Base-by-base conservation (phyloP, 257 asterid genomes). In the Primulina tabacum region DNA sequence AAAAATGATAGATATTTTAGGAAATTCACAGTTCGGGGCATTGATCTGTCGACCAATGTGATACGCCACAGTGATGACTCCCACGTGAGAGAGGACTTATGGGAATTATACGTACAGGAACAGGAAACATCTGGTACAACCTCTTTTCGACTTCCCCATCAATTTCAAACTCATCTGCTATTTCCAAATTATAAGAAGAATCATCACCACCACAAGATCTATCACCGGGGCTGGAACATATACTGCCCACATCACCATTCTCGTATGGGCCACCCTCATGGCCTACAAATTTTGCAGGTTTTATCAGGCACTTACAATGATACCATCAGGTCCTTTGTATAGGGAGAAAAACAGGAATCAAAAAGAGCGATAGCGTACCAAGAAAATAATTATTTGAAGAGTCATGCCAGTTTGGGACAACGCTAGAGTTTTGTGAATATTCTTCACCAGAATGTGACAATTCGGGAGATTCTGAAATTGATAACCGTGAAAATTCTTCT, bases 81-180 rank as follows among this genome's bases (percentile, higher is more conserved):
- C 50, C 3, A 18, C 34, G 29, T 50, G 62, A 71, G n/a, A 70
- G 59, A 64, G 28, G 47, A 68, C 40, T 18, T 3, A 34, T 71
- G 32, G 60, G 73, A 74, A 47, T 38, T 35, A 64, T 58, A 82
- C 98, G 88, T 82, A 88, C 97, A 71, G 94, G 95, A 70, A 85
- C 83, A 64, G 97, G 82, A 79, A 81, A 64, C 90, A 89, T 84
- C 76, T 91, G 89, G 77, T 85, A 77, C 73, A 94, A 71, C 85
- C 96, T 89, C 89, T 84, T 91, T 82, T 82, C 87, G 64, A 94
- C 96, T 85, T 91, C 97, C 72, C 96, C 99, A 76, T 89, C 97
- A 77, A 89, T 69, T 70, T 88, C 96, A 70, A 77, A 80, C 78
- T 89, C 96, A 73, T 93, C 92, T 58, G 89, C 81, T 73, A 90